Evolutionary conservation across 345 rosid species (phyloP).

Genomic region (Populus simonii): DNA sequence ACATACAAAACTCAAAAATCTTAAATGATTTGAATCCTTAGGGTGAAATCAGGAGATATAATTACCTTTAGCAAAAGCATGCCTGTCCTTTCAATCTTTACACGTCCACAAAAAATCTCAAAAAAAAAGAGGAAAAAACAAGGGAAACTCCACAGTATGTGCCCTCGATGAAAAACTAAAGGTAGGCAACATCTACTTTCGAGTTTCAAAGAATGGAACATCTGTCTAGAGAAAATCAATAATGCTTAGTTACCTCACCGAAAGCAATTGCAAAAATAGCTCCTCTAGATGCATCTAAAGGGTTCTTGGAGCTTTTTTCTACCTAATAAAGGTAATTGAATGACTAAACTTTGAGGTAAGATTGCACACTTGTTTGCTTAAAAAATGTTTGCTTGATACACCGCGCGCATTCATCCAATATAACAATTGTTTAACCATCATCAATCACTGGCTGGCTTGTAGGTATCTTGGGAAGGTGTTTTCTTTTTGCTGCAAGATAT

Average conservation of each 20-base stretch:
- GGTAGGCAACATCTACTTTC: neutral
- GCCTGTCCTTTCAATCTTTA: constrained; percentile 11
- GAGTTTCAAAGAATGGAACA: neutral
- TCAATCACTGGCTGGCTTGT: neutral
- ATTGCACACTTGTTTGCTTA: neutral
- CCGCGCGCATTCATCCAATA: neutral
- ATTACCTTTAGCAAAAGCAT: neutral
- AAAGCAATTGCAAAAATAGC: constrained; percentile 3
- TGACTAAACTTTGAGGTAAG: neutral
- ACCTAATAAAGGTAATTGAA: constrained; percentile 9
- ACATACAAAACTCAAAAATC: neutral
- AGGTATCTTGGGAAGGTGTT: too few species aligned
- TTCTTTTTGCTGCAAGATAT: neutral
- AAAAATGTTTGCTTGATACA: neutral
- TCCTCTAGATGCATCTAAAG: constrained; percentile 3
- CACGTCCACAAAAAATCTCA: neutral
- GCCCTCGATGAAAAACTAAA: neutral
- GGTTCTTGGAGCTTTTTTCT: neutral
- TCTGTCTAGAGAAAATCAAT: neutral
- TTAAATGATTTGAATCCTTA: neutral
- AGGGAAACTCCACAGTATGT: neutral
- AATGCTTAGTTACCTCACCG: constrained; percentile 1
- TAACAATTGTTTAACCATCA: neutral
- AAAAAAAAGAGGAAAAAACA: neutral
- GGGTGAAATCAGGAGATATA: neutral